These are phyloP conservation scores for Lichtheimia corymbifera DNA, from an alignment of 371 early-diverging fungal species.

Conservation along the genomic window DNA sequence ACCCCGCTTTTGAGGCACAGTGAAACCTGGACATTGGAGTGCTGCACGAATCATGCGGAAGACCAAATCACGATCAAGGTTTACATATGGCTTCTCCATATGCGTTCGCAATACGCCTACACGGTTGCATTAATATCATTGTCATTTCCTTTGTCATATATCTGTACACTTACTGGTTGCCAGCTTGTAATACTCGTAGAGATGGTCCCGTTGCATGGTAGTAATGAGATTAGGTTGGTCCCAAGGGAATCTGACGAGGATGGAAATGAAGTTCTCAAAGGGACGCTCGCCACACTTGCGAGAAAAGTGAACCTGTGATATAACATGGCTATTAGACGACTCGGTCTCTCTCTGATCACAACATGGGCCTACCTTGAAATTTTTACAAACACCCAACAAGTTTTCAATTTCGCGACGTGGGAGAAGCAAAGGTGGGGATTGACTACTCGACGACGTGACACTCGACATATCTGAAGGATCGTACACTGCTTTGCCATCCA, in stretches of 20 bases:
- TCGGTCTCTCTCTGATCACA: too few species aligned
- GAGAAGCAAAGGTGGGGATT: constrained; percentile 36
- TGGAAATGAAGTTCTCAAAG: constrained; percentile 67
- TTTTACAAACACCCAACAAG: constrained; percentile 56
- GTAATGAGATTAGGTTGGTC: constrained; percentile 49
- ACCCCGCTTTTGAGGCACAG: constrained; percentile 61
- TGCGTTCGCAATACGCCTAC: constrained; percentile 51
- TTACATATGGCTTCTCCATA: constrained; percentile 39
- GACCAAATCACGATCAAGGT: constrained; percentile 48
- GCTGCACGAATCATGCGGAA: constrained; percentile 56
- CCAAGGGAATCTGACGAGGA: constrained; percentile 65
- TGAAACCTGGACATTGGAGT: constrained; percentile 61
- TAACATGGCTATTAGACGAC: background rate
- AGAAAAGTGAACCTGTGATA: constrained; percentile 54
- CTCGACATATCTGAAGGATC: background rate
- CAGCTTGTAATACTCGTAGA: constrained; percentile 65
- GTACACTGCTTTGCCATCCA: constrained; percentile 15
- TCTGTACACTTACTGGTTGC: constrained; percentile 19
- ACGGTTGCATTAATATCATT: constrained; percentile 3
- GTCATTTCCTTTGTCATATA: background rate
- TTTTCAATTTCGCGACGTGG: constrained; percentile 59
- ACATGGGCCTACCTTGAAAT: constrained; percentile 51
- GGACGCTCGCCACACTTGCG: constrained; percentile 68
- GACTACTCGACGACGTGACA: background rate
- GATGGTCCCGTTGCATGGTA: constrained; percentile 64